Evolutionary conservation across 2,329 filamentous ascomycete genomes (phyloP), one percentile per base, ranked within the genome.

Genomic region (Colletotrichum sublineola): DNA sequence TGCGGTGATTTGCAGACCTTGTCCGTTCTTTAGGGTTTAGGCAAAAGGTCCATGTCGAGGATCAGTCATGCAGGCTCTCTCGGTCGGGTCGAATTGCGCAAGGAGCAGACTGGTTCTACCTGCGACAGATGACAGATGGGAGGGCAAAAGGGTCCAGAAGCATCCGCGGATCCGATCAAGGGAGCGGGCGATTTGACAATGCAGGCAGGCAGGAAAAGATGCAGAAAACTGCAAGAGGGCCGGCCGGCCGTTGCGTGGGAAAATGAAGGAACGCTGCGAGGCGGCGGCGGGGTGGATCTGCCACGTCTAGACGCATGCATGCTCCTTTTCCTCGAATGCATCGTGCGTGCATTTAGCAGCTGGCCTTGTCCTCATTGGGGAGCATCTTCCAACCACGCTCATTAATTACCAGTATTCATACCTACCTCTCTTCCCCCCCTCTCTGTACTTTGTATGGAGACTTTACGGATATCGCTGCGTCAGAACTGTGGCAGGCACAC

Each of bases 81-180:
- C 24, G 52, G 14, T 12, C 36, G 40, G 20, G 48, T 53, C 6
- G 67, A 46, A 68, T 63, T 63, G 31, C 65, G 58, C 58, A 61
- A 68, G 65, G 65, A 72, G 65, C 58, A 63, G 65, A 58, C 65
- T 55, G 63, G 63, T 53, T 60, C 60, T 36, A 69, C 65, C 69
- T 72, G 69, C 65, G 65, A 64, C 69, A 44, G 50, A 40, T 24
- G 48, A 24, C 24, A 24, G 24, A 24, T 24, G 24, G 24, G 29
- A 38, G n/a, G 38, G 55, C 24, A n/a, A 38, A 38, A 63, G 48
- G 55, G 52, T 29, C 63, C 52, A 65, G 52, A 29, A 53, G 40
- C 55, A 50, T 36, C 15, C 33, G 33, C 38, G 42, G 53, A 40
- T 48, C 53, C 29, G 61, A 55, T 56, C 53, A 65, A 63, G 53